Evolutionary conservation across 371 early-diverging fungal genomes (phyloP).

Genomic region (Coemansia sp.): DNA sequence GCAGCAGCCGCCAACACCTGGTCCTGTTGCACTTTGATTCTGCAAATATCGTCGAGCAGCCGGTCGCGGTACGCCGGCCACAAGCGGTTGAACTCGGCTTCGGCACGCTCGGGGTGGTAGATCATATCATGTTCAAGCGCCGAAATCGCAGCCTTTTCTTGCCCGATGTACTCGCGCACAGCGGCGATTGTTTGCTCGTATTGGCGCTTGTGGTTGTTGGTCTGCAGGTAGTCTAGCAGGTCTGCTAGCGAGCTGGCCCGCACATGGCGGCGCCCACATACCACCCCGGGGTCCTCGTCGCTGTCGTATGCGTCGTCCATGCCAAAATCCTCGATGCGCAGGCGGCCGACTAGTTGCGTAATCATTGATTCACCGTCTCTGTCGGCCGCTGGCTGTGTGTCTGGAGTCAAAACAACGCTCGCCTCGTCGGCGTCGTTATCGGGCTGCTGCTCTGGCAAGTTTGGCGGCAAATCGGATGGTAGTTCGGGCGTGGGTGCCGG

Average conservation of each 20-base stretch:
- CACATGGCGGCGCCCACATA: slow-evolving; percentile 13
- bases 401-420: background rate
- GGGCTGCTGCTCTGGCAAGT: background rate
- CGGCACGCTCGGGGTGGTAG: slow-evolving; percentile 3
- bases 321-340: background rate
- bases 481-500: too few species aligned
- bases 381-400: too few species aligned
- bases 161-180: background rate
- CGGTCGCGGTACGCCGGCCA: slow-evolving; percentile 26
- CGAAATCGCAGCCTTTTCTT: background rate
- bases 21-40: background rate
- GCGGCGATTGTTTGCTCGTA: background rate
- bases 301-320: slow-evolving; percentile 14
- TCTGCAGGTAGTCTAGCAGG: slow-evolving; percentile 1
- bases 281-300: slow-evolving; percentile 25
- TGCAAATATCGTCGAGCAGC: slow-evolving; percentile 14
- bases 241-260: slow-evolving; percentile 13
- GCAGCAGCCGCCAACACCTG: background rate
- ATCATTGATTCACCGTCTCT: too few species aligned
- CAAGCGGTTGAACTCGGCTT: slow-evolving; percentile 8
- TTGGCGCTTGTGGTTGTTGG: slow-evolving; percentile 6
- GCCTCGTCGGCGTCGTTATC: background rate
- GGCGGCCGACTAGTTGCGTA: background rate
- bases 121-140: slow-evolving; percentile 21
- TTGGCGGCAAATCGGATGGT: background rate